Evolutionary conservation across 768 basidiomycete genomes (phyloP).

Genomic region (Chalciporus piperatus): DNA sequence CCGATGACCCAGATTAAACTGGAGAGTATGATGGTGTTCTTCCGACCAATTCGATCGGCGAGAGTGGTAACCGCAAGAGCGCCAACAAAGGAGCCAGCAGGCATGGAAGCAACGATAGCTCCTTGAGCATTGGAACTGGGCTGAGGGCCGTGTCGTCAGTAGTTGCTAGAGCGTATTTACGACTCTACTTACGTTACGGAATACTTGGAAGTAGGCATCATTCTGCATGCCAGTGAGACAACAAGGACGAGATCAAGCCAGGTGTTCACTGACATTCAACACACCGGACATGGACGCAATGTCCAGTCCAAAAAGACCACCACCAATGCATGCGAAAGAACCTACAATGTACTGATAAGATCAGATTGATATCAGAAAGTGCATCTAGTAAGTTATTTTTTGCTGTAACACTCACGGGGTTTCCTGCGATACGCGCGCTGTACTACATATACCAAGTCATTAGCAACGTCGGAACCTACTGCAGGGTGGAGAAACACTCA

Average conservation of each 20-base stretch:
- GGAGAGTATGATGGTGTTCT: constrained; percentile 61
- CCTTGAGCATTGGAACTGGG: constrained; percentile 60
- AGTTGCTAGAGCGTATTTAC: neutral
- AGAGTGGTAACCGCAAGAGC: constrained; percentile 60
- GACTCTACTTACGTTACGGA: constrained; percentile 21
- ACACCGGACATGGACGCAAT: constrained; percentile 83
- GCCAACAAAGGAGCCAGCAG: constrained; percentile 65
- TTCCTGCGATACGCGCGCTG: constrained; percentile 52
- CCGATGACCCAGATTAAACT: constrained; percentile 74
- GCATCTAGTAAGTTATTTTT: neutral
- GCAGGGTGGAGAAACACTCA: constrained; percentile 13
- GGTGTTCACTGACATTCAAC: constrained; percentile 42
- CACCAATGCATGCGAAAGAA: constrained; percentile 79
- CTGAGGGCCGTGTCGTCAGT: constrained; percentile 20
- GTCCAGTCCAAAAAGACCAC: constrained; percentile 77
- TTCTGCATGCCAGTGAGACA: constrained; percentile 18
- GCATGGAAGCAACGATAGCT: constrained; percentile 77
- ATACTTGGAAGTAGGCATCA: constrained; percentile 23
- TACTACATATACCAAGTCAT: constrained; percentile 36
- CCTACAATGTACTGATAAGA: constrained; percentile 68
- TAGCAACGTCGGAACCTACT: neutral
- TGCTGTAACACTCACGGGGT: constrained; percentile 42
- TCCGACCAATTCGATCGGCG: constrained; percentile 65
- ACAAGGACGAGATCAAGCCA: neutral
- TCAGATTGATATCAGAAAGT: constrained; percentile 4